Percentiles rank a stretch among this genome's conserved stretches.
Evolutionary conservation across 768 basidiomycete genomes (phyloP).

Genomic region (Tylopilus felleus): DNA sequence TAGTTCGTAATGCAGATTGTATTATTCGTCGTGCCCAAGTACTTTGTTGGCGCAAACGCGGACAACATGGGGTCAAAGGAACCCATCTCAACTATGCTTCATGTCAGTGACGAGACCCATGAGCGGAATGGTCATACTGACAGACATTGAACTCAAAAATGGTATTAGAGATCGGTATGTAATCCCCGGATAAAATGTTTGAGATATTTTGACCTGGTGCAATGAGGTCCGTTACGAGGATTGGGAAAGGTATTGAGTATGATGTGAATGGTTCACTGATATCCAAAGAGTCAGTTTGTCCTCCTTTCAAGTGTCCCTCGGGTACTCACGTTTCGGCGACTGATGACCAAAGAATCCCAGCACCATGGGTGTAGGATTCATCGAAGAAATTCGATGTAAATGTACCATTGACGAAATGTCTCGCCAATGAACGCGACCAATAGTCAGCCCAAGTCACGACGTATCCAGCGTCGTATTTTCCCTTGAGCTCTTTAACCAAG

Average conservation of each 20-base stretch:
- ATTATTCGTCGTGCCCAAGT: slow-evolving; percentile 39
- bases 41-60: slow-evolving; percentile 44
- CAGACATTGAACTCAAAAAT: slow-evolving; percentile 36
- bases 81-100: slow-evolving; percentile 34
- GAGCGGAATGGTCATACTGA: slow-evolving; percentile 7
- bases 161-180: slow-evolving; percentile 31
- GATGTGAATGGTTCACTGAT: slow-evolving; percentile 32
- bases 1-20: slow-evolving; percentile 33
- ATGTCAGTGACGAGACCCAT: background rate
- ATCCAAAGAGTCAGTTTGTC: background rate
- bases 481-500: slow-evolving; percentile 26
- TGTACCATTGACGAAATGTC: slow-evolving; percentile 41
- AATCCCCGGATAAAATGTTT: slow-evolving; percentile 15
- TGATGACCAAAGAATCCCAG: slow-evolving; percentile 34
- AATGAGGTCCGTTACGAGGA: slow-evolving; percentile 30
- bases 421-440: slow-evolving; percentile 27
- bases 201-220: slow-evolving; percentile 27
- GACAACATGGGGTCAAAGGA: slow-evolving; percentile 42
- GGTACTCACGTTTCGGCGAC: slow-evolving; percentile 31
- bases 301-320: background rate
- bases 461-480: slow-evolving; percentile 32
- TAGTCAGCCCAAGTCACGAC: slow-evolving; percentile 30
- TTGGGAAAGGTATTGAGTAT: slow-evolving; percentile 38
- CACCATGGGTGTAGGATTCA: slow-evolving; percentile 31
- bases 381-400: slow-evolving; percentile 29